Conservation (phyloP, 2,329 filamentous ascomycete genomes). For the Cladophialophora psammophila region DNA sequence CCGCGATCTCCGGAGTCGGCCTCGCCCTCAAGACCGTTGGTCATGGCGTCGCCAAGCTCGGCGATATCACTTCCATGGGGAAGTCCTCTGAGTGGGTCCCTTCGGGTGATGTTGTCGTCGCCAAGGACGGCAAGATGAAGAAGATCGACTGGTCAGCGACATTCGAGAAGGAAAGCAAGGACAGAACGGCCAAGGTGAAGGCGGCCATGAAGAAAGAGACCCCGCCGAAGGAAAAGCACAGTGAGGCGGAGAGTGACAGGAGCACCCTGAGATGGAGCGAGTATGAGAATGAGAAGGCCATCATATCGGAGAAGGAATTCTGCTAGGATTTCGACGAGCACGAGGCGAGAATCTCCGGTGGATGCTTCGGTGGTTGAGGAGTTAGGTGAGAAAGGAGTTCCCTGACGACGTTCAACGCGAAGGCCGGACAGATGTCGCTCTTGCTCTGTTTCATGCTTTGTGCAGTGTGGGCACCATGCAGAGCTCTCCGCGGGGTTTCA, state of each 20-base stretch:
- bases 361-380: neutral
- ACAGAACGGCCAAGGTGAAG: constrained; percentile 13
- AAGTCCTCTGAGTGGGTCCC: constrained; percentile 34
- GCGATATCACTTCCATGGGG: constrained; percentile 34
- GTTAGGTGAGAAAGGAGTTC: neutral
- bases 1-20: constrained; percentile 29
- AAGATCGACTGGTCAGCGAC: constrained; percentile 31
- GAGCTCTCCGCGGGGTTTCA: neutral
- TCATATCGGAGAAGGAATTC: constrained; percentile 19
- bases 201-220: constrained; percentile 6
- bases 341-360: neutral
- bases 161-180: constrained; percentile 25
- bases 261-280: constrained; percentile 4
- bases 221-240: neutral
- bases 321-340: constrained; percentile 5
- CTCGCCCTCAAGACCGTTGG: constrained; percentile 28
- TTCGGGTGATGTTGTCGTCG: constrained; percentile 30
- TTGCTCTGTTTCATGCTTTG: neutral
- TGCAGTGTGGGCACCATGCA: neutral
- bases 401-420: neutral
- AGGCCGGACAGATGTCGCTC: neutral
- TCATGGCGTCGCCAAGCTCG: constrained; percentile 34
- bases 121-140: constrained; percentile 34
- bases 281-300: constrained; percentile 9
- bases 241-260: neutral